Conservation (phyloP, 768 basidiomycete species). For the Pulveroboletus sp. region DNA sequence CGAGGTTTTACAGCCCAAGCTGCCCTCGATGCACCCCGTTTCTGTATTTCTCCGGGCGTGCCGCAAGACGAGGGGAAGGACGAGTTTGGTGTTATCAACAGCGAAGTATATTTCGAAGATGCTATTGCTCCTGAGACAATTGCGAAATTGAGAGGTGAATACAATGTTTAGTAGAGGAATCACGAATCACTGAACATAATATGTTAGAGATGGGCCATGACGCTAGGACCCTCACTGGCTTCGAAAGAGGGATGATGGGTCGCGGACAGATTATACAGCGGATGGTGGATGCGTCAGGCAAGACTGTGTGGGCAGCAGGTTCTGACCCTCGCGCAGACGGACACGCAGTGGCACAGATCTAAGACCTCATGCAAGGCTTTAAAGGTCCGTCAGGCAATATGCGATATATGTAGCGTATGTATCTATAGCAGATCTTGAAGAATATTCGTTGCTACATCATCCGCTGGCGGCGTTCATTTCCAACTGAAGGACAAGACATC, state of each 20-base stretch:
- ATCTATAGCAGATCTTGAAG: background rate
- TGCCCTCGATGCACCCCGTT: conserved; percentile 90
- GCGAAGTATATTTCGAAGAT: conserved; percentile 88
- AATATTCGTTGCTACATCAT: conserved; percentile 46
- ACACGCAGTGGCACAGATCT: conserved; percentile 83
- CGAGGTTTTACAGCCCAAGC: conserved; percentile 85
- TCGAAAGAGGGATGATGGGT: conserved; percentile 63
- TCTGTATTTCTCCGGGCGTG: conserved; percentile 87
- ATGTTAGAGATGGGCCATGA: conserved; percentile 84
- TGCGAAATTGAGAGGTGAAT: conserved; percentile 60
- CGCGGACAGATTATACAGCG: conserved; percentile 90
- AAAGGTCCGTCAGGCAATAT: background rate
- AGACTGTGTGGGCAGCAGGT: conserved; percentile 90
- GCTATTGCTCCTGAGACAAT: conserved; percentile 63
- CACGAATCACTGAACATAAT: conserved; percentile 1
- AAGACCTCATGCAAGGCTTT: conserved; percentile 12
- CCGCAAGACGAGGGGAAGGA: conserved; percentile 54
- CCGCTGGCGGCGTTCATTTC: conserved; percentile 56
- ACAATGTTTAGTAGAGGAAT: background rate
- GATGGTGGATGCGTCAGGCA: conserved; percentile 58
- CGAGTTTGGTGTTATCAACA: conserved; percentile 60
- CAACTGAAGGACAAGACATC: conserved; percentile 38
- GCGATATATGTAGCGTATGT: conserved; percentile 3
- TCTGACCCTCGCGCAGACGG: conserved; percentile 88
- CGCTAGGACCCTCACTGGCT: conserved; percentile 58